These are phyloP conservation scores for Pseudogymnoascus pannorum DNA, from an alignment of 2,329 filamentous ascomycete genomes.

Conservation along the genomic window DNA sequence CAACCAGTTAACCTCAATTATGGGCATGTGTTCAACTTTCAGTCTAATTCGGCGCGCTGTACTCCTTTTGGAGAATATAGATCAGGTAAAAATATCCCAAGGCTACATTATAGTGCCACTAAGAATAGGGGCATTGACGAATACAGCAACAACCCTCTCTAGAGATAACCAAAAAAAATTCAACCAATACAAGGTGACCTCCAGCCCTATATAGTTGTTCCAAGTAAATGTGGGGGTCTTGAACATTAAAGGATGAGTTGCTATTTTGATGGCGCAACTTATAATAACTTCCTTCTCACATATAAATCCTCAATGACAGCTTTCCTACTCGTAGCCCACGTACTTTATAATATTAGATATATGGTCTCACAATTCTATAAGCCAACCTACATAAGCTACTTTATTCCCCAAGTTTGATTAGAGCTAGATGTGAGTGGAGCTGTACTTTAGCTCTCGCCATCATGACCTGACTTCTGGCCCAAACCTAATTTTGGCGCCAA, in stretches of 20 bases:
- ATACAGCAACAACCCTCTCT: too few species aligned
- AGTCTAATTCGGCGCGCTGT: background rate
- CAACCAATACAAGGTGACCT: background rate
- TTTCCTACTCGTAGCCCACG: too few species aligned
- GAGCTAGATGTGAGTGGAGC: background rate
- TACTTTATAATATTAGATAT: background rate
- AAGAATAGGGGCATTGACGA: too few species aligned
- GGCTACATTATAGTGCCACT: too few species aligned
- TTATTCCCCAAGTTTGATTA: background rate
- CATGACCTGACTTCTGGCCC: background rate
- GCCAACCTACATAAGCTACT: background rate
- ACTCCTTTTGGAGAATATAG: background rate
- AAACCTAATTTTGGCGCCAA: background rate
- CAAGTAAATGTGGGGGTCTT: background rate
- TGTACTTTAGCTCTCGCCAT: background rate
- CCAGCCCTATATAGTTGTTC: background rate
- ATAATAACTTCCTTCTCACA: background rate
- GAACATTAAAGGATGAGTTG: background rate
- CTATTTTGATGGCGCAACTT: background rate
- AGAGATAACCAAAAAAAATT: too few species aligned
- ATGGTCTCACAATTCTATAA: too few species aligned
- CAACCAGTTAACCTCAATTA: background rate
- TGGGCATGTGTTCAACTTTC: background rate
- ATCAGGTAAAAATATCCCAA: too few species aligned
- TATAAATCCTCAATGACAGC: too few species aligned